These are phyloP conservation scores for Pascua sp. DNA, from an alignment of 1,284 basidiomycete genomes.

Conservation along the genomic window DNA sequence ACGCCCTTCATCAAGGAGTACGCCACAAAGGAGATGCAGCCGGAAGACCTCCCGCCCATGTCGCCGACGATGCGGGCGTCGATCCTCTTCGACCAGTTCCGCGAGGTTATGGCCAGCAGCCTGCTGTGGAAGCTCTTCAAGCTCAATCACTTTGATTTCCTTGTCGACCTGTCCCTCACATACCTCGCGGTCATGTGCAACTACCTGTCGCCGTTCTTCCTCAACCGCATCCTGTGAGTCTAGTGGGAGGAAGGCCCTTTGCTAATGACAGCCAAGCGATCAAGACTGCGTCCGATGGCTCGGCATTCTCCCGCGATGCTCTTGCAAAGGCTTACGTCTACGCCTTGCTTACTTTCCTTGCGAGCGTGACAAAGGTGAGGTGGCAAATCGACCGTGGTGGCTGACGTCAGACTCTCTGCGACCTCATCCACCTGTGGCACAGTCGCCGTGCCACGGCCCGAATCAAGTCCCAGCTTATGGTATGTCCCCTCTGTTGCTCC, in stretches of 20 bases:
- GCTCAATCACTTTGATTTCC: slow-evolving; percentile 69
- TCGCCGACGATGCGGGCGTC: slow-evolving; percentile 66
- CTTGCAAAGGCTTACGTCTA: slow-evolving; percentile 61
- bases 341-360: slow-evolving; percentile 63
- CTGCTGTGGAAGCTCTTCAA: slow-evolving; percentile 63
- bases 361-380: slow-evolving; percentile 58
- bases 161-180: slow-evolving; percentile 65
- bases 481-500: slow-evolving; percentile 29
- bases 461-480: slow-evolving; percentile 69
- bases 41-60: slow-evolving; percentile 67
- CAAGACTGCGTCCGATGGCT: no score
- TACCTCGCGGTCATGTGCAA: slow-evolving; percentile 64
- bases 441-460: slow-evolving; percentile 67
- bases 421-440: slow-evolving; percentile 74
- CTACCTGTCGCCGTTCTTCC: slow-evolving; percentile 54
- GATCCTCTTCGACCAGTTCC: slow-evolving; percentile 61
- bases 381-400: background rate
- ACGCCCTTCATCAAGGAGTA: slow-evolving; percentile 64
- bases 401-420: slow-evolving; percentile 60
- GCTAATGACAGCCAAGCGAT: no score
- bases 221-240: slow-evolving; percentile 49
- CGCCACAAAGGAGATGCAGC: slow-evolving; percentile 60
- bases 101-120: slow-evolving; percentile 42
- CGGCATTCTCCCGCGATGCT: no score
- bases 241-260: no score